Percentiles rank a stretch among this genome's conserved stretches.
Evolutionary conservation across 2,329 filamentous ascomycete species (phyloP).

Genomic region (Truncatella angustata): DNA sequence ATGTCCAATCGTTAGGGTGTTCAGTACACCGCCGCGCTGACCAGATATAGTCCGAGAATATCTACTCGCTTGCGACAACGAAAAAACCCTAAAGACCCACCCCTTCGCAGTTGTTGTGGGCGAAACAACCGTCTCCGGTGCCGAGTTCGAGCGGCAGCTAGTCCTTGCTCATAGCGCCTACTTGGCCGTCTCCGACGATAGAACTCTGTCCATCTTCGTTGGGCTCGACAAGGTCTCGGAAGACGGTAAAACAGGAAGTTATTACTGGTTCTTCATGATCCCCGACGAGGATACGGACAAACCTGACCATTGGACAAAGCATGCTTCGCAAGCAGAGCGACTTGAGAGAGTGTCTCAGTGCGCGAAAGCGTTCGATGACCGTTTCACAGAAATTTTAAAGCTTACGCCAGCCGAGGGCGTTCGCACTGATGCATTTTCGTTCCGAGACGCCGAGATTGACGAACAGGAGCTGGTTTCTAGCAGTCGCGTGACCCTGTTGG

Average conservation of each 20-base stretch:
- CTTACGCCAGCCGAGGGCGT: constrained; percentile 2
- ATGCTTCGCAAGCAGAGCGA: background rate
- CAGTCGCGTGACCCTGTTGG: constrained; percentile 36
- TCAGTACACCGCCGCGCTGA: no score
- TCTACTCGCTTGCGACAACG: constrained; percentile 17
- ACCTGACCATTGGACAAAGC: constrained; percentile 31
- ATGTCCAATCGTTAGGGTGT: no score
- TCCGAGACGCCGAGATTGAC: constrained; percentile 4
- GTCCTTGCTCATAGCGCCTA: constrained; percentile 23
- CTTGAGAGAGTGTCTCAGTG: background rate
- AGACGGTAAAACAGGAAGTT: constrained; percentile 18
- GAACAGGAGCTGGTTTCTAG: constrained; percentile 22
- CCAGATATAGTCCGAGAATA: constrained; percentile 25
- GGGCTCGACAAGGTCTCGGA: constrained; percentile 22
- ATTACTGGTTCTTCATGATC: constrained; percentile 26
- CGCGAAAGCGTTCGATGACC: background rate
- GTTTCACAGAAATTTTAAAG: constrained; percentile 1
- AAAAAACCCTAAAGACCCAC: constrained; percentile 16
- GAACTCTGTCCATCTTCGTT: constrained; percentile 17
- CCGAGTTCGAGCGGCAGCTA: constrained; percentile 23
- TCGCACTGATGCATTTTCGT: background rate
- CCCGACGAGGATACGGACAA: constrained; percentile 21
- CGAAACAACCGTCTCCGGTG: constrained; percentile 20
- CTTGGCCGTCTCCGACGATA: background rate
- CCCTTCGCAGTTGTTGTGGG: constrained; percentile 19